Percentiles rank a stretch among this genome's conserved stretches.
phyloP scores from a whole-genome alignment of 1,284 basidiomycete species.

The Heterobasidion irregulare region DNA sequence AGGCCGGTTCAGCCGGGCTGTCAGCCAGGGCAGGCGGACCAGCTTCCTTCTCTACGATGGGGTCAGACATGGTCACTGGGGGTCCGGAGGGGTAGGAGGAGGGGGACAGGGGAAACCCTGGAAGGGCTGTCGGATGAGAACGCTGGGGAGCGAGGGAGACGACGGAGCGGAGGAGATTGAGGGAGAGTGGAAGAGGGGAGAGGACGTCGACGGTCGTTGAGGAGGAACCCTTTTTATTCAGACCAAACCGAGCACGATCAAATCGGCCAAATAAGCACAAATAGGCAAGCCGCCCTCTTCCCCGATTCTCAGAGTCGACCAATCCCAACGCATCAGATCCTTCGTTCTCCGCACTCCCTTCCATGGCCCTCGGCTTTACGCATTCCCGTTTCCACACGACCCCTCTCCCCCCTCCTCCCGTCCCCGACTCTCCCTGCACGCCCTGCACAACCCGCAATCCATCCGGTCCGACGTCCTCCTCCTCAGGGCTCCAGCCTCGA shows the following conservation, averaged over 20 bases:
- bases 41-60: conserved; percentile 13
- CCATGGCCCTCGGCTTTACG: background rate
- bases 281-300: background rate
- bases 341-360: background rate
- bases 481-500: background rate
- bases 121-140: background rate
- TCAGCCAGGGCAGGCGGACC: conserved; percentile 10
- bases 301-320: background rate
- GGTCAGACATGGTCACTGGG: conserved; percentile 9
- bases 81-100: background rate
- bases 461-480: background rate
- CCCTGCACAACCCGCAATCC: no score
- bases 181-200: background rate
- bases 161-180: background rate
- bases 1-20: conserved; percentile 2
- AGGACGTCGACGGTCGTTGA: background rate
- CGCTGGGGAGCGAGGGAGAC: background rate
- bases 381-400: background rate
- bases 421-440: background rate
- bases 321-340: background rate
- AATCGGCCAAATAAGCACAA: conserved; percentile 1
- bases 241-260: background rate
- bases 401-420: no score
- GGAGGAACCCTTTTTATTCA: background rate
- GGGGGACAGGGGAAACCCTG: conserved; percentile 10